Conservation (phyloP, 2,329 filamentous ascomycete genomes). For the Parafenestella ontariensis region DNA sequence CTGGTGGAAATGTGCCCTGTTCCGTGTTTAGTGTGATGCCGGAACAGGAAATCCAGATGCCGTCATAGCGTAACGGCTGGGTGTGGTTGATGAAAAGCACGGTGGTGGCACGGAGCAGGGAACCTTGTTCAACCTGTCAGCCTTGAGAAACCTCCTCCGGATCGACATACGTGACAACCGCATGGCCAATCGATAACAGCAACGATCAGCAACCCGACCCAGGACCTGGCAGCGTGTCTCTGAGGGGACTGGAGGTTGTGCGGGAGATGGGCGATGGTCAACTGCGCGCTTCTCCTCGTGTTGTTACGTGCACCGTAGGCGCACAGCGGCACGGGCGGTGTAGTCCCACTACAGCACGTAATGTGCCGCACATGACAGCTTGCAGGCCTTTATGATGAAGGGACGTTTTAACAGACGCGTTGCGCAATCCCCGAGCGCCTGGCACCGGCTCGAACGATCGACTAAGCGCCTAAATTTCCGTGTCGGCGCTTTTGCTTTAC, state of each 20-base stretch:
- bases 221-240: constrained; percentile 31
- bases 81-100: constrained; percentile 28
- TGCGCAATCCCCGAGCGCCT: constrained; percentile 51
- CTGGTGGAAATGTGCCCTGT: constrained; percentile 29
- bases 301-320: constrained; percentile 19
- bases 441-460: constrained; percentile 43
- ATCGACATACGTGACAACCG: constrained; percentile 44
- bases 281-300: constrained; percentile 25
- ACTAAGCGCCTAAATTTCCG: constrained; percentile 46
- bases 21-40: constrained; percentile 31
- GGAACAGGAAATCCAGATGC: constrained; percentile 40
- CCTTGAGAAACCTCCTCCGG: constrained; percentile 40
- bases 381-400: constrained; percentile 21
- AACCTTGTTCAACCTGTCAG: constrained; percentile 44
- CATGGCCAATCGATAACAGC: constrained; percentile 50
- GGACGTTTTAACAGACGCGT: constrained; percentile 36
- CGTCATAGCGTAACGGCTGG: constrained; percentile 34
- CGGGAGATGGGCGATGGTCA: constrained; percentile 22
- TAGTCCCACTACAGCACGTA: constrained; percentile 23
- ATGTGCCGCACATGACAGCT: constrained; percentile 22
- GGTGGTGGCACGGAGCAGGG: constrained; percentile 37
- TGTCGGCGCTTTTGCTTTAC: constrained; percentile 39
- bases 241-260: constrained; percentile 22
- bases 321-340: constrained; percentile 24
- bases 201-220: constrained; percentile 36